Conservation (phyloP, 208 protist genomes). For the Wallacemonas rigidus region DNA sequence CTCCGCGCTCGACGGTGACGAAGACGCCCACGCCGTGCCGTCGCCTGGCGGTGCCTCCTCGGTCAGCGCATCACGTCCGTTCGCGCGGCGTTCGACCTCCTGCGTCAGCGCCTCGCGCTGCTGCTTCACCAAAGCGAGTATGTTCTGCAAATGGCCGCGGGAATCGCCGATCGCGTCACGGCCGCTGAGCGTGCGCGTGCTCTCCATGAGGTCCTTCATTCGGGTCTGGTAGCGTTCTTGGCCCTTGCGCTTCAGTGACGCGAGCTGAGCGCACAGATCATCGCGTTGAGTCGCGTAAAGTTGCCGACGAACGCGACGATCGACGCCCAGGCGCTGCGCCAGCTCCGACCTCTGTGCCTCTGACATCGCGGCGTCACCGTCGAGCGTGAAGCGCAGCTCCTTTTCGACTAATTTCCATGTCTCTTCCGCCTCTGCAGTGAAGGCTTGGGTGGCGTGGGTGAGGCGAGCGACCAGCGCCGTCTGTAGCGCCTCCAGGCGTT, state of each 20-base stretch:
- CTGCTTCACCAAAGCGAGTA: slow-evolving; percentile 25
- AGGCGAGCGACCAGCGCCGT: slow-evolving; percentile 30
- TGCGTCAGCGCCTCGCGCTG: slow-evolving; percentile 14
- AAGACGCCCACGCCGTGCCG: neutral
- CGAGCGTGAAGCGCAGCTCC: slow-evolving; percentile 30
- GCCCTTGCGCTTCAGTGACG: slow-evolving; percentile 29
- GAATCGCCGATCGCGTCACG: slow-evolving; percentile 26
- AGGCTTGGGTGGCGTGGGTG: slow-evolving; percentile 18
- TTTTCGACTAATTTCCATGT: slow-evolving; percentile 24
- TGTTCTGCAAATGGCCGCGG: slow-evolving; percentile 30
- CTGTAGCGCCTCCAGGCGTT: slow-evolving; percentile 35
- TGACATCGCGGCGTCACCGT: slow-evolving; percentile 41
- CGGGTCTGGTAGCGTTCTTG: slow-evolving; percentile 18
- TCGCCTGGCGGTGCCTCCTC: slow-evolving; percentile 17
- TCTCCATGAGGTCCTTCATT: slow-evolving; percentile 16
- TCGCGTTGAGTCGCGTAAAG: slow-evolving; percentile 44
- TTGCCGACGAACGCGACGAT: slow-evolving; percentile 41
- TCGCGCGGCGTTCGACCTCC: slow-evolving; percentile 11
- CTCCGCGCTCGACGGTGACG: neutral
- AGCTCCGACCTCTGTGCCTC: slow-evolving; percentile 37
- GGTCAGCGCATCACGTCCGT: slow-evolving; percentile 14
- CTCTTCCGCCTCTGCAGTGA: slow-evolving; percentile 22
- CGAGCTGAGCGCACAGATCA: slow-evolving; percentile 44
- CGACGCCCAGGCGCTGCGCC: slow-evolving; percentile 37
- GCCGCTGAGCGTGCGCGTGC: slow-evolving; percentile 12